These are phyloP conservation scores for Solanum arcanum DNA, from an alignment of 257 asterid species.

Conservation along the genomic window DNA sequence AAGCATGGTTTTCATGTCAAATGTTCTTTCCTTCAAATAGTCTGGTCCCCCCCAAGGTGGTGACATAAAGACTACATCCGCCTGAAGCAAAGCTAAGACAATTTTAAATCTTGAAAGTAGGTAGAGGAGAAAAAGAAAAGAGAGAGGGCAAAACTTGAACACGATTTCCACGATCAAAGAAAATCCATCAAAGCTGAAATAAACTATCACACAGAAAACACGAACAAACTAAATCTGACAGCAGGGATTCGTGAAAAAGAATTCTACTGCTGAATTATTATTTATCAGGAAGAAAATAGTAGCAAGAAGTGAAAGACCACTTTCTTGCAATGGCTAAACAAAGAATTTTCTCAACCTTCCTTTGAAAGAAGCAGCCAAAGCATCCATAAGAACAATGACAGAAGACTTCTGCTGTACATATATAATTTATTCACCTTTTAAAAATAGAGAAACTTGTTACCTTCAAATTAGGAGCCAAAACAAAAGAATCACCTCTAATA, in stretches of 20 bases:
- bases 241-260: neutral
- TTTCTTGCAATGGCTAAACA: neutral
- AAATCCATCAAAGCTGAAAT: neutral
- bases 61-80: constrained; percentile 68
- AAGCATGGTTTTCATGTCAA: constrained; percentile 72
- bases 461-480: constrained; percentile 63
- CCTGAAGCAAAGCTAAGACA: constrained; percentile 34
- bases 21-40: constrained; percentile 56
- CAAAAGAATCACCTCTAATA: constrained; percentile 62
- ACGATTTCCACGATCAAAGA: neutral
- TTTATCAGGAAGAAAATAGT: neutral
- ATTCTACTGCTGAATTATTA: neutral
- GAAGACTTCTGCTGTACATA: neutral
- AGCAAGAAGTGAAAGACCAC: neutral
- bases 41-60: constrained; percentile 99
- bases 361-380: neutral
- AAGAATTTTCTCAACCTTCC: neutral
- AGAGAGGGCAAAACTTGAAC: neutral
- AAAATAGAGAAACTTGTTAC: constrained; percentile 20
- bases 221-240: neutral
- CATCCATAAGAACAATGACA: neutral
- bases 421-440: neutral
- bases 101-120: neutral
- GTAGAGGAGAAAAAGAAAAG: neutral
- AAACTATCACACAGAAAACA: neutral